These are phyloP conservation scores for Rhizopogon salebrosus DNA, from an alignment of 768 basidiomycete species.

Conservation along the genomic window DNA sequence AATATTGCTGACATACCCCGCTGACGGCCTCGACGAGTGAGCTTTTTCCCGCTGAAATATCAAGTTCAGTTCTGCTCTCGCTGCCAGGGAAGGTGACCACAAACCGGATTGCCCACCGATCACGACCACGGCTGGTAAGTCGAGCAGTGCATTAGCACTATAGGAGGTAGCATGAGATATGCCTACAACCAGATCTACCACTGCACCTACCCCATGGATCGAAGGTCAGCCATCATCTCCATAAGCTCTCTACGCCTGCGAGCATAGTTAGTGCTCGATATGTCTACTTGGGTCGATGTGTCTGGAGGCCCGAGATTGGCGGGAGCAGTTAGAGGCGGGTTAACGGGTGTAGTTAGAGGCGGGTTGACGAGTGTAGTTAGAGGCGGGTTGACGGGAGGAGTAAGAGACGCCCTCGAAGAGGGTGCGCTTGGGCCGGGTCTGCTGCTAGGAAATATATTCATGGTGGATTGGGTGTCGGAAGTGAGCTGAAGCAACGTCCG, in stretches of 20 bases:
- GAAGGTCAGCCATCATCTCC: slow-evolving; percentile 31
- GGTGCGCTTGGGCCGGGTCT: no score
- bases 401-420: no score
- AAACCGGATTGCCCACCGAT: slow-evolving; percentile 51
- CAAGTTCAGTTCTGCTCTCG: slow-evolving; percentile 5
- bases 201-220: slow-evolving; percentile 28
- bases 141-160: slow-evolving; percentile 40
- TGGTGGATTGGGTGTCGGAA: neutral
- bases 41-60: slow-evolving; percentile 30
- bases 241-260: slow-evolving; percentile 34
- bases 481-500: neutral
- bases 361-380: no score
- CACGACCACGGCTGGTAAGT: slow-evolving; percentile 45
- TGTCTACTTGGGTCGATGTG: slow-evolving; percentile 5
- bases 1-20: slow-evolving; percentile 27
- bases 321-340: no score
- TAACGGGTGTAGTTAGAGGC: no score
- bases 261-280: slow-evolving; percentile 35
- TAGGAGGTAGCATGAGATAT: neutral
- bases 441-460: neutral
- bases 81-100: neutral
- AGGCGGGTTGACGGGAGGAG: no score
- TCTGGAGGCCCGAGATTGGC: neutral
- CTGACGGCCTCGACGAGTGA: slow-evolving; percentile 44
- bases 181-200: neutral